phyloP scores from a whole-genome alignment of 2,329 filamentous ascomycete genomes.

The Colletotrichum eleusines region DNA sequence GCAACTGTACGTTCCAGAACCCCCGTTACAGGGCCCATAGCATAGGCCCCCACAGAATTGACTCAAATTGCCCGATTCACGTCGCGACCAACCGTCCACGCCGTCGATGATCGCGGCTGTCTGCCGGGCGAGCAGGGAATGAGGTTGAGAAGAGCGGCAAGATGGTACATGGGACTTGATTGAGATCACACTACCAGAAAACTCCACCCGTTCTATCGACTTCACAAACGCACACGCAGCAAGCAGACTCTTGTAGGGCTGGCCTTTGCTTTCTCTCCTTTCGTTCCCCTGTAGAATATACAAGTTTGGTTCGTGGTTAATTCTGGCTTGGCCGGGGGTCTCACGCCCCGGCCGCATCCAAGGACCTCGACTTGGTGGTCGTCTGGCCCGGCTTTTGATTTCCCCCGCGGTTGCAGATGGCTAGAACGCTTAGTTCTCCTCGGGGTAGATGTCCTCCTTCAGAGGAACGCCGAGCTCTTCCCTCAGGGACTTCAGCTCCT shows the following conservation, averaged over 20 bases:
- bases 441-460: constrained; percentile 93
- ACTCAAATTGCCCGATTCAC: background rate
- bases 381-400: background rate
- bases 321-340: constrained; percentile 18
- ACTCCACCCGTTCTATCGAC: constrained; percentile 40
- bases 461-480: constrained; percentile 93
- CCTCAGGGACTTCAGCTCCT: constrained; percentile 90
- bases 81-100: background rate
- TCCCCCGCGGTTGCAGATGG: background rate
- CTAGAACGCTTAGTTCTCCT: constrained; percentile 56
- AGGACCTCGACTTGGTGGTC: constrained; percentile 14
- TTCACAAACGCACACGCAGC: constrained; percentile 25
- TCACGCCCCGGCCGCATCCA: constrained; percentile 21
- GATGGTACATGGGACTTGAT: constrained; percentile 39
- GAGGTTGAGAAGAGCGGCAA: constrained; percentile 21
- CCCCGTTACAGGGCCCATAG: background rate
- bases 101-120: background rate
- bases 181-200: constrained; percentile 39
- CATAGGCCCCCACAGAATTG: constrained; percentile 18
- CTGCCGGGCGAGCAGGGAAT: constrained; percentile 4
- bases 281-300: constrained; percentile 52
- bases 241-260: constrained; percentile 28
- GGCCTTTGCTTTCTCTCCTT: constrained; percentile 23
- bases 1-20: background rate
- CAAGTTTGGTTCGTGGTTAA: constrained; percentile 45